phyloP scores from a whole-genome alignment of 2,329 filamentous ascomycete species.

The Fusarium sp. region DNA sequence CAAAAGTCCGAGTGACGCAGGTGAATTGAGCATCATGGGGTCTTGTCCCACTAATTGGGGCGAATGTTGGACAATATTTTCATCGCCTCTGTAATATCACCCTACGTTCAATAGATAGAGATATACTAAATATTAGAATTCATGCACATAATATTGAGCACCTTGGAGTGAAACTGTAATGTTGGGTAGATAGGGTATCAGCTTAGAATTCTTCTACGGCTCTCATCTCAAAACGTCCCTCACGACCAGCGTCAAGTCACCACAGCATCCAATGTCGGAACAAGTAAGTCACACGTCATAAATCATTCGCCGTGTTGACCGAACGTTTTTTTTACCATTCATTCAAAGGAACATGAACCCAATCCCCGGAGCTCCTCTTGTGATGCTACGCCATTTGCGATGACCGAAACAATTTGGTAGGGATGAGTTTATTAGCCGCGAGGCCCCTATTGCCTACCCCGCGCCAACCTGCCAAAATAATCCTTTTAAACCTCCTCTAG shows the following conservation, averaged over 20 bases:
- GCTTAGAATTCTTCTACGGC: slow-evolving; percentile 22
- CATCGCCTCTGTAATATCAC: background rate
- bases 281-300: slow-evolving; percentile 25
- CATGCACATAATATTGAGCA: background rate
- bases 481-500: slow-evolving; percentile 86
- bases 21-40: background rate
- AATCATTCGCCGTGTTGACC: slow-evolving; percentile 39
- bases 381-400: slow-evolving; percentile 56
- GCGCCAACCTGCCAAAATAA: slow-evolving; percentile 45
- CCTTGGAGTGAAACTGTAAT: background rate
- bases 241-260: slow-evolving; percentile 19
- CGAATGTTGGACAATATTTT: slow-evolving; percentile 9
- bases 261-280: slow-evolving; percentile 24
- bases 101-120: slow-evolving; percentile 8
- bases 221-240: slow-evolving; percentile 19
- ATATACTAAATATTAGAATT: background rate
- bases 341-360: slow-evolving; percentile 52
- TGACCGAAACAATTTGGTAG: slow-evolving; percentile 54
- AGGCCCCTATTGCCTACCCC: slow-evolving; percentile 46
- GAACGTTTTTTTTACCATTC: slow-evolving; percentile 48
- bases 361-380: slow-evolving; percentile 53
- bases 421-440: slow-evolving; percentile 47
- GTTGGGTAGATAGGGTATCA: slow-evolving; percentile 16
- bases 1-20: slow-evolving; percentile 55
- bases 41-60: slow-evolving; percentile 12